Evolutionary conservation across 352 stramenopile species (phyloP).

Genomic region (Pythium guiyangense): DNA sequence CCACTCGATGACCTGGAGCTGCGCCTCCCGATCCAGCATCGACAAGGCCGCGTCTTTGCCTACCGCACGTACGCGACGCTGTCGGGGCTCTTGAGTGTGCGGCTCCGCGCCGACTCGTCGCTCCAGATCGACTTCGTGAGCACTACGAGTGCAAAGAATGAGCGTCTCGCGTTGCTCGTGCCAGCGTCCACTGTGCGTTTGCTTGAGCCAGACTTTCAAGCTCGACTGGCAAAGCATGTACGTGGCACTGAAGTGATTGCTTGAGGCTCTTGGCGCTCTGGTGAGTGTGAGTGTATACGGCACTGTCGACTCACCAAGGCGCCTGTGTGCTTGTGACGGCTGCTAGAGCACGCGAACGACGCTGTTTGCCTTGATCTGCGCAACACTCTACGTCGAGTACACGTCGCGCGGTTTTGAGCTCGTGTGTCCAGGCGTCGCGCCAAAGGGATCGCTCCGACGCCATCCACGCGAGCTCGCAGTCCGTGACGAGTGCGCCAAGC

Average conservation of each 20-base stretch:
- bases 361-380: constrained; percentile 21
- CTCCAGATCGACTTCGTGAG: constrained; percentile 23
- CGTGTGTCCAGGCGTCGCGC: constrained; percentile 30
- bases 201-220: constrained; percentile 12
- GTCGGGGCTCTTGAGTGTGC: constrained; percentile 24
- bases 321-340: neutral
- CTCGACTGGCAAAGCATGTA: constrained; percentile 13
- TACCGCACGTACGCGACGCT: constrained; percentile 32
- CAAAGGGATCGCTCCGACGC: constrained; percentile 19
- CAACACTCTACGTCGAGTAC: constrained; percentile 40
- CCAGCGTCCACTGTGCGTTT: constrained; percentile 12
- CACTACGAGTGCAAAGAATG: constrained; percentile 1
- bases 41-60: constrained; percentile 23
- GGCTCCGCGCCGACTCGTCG: constrained; percentile 20
- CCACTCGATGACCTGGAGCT: constrained; percentile 8
- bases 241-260: neutral
- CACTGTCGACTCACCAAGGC: neutral
- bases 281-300: too few relatives aligned
- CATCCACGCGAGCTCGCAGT: constrained; percentile 22
- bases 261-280: too few relatives aligned
- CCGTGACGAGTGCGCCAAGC: constrained; percentile 5
- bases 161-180: constrained; percentile 9
- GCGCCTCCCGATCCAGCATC: constrained; percentile 28
- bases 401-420: constrained; percentile 38
- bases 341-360: neutral